Conservation (phyloP, 164 flowering plant genomes). For the Malania oleifera region DNA sequence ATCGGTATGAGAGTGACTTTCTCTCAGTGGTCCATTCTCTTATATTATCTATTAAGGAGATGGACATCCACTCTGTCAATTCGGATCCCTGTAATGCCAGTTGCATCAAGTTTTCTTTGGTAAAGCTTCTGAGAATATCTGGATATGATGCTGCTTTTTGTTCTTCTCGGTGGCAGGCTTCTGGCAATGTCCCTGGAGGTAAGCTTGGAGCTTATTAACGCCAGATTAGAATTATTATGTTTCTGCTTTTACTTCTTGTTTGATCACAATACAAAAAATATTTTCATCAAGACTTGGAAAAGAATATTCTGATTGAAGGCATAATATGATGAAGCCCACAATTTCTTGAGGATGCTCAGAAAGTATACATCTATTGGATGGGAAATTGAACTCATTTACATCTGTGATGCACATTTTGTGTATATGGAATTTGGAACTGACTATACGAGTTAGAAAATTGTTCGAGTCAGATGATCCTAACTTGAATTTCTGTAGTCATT, state of each 20-base stretch:
- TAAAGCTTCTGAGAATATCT: slow-evolving; percentile 62
- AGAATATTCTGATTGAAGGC: too few relatives aligned
- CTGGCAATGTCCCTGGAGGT: slow-evolving; percentile 92
- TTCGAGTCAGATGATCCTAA: not conserved
- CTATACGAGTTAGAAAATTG: too few relatives aligned
- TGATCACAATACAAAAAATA: too few relatives aligned
- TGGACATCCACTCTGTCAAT: slow-evolving; percentile 44
- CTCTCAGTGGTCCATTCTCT: slow-evolving; percentile 54
- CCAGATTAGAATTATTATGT: not conserved
- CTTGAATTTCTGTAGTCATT: not conserved
- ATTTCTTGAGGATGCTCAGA: too few relatives aligned
- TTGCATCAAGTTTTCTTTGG: slow-evolving; percentile 68
- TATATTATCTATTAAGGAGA: slow-evolving; percentile 46
- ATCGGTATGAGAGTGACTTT: slow-evolving; percentile 59
- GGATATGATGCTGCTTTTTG: slow-evolving; percentile 94
- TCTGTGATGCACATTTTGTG: too few relatives aligned
- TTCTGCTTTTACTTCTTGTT: too few relatives aligned
- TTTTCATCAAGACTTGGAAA: too few relatives aligned
- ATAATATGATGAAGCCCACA: too few relatives aligned
- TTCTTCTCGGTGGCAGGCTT: slow-evolving; percentile 62
- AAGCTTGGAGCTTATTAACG: slow-evolving; percentile 11
- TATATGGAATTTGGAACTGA: too few relatives aligned
- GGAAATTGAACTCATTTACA: too few relatives aligned
- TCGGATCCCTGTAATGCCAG: slow-evolving; percentile 62
- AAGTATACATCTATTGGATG: too few relatives aligned